Base-by-base conservation (phyloP, 2,329 filamentous ascomycete genomes). In the Ceratocystis alfenasii region DNA sequence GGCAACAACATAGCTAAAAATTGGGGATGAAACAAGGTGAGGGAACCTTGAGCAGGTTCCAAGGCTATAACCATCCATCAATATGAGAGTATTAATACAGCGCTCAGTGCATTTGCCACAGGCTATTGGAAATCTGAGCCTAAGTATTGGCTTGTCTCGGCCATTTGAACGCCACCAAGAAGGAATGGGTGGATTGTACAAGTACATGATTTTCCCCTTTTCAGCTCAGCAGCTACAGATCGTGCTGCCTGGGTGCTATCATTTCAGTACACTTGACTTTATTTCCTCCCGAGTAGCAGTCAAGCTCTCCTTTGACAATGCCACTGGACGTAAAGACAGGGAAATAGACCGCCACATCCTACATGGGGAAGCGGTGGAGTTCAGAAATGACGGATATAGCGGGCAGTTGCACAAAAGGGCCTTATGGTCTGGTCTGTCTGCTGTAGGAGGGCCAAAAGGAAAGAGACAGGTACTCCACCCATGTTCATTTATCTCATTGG, bases 111-210 rank as follows among this genome's bases (percentile, higher is more conserved):
- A 33, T 59, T 59, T 33, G 53, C 53, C 53, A 59, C 53, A 6
- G 15, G 8, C 22, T 59, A 36, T 59, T 59, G 22, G n/a, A 20
- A 59, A 59, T 36, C 2, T 59, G 53, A 59, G 53, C 53, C 53
- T 8, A 59, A 59, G 33, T 30, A 33, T 59, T 59, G 53, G 53
- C 53, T 33, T 59, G 53, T 59, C 53, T 59, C 53, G 53, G 53
- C 53, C 53, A 30, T 30, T 59, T 33, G 53, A 59, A 10, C 53
- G 53, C 53, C 28, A 59, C 53, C 12, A 59, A 30, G 6, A 4
- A 41, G 36, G 36, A 41, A 41, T 41, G 36, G 36, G 36, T 12
- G 48, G 15, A 25, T 25, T 15, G 7, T 53, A 22, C 8, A 53
- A 25, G 7, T 53, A 22, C 8, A 53, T 53, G 7, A 1, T 8